A percentile compares a stretch with the other conserved stretches of the same genome.
Evolutionary conservation across 2,329 filamentous ascomycete genomes (phyloP).

Genomic region (Fusarium sp.): DNA sequence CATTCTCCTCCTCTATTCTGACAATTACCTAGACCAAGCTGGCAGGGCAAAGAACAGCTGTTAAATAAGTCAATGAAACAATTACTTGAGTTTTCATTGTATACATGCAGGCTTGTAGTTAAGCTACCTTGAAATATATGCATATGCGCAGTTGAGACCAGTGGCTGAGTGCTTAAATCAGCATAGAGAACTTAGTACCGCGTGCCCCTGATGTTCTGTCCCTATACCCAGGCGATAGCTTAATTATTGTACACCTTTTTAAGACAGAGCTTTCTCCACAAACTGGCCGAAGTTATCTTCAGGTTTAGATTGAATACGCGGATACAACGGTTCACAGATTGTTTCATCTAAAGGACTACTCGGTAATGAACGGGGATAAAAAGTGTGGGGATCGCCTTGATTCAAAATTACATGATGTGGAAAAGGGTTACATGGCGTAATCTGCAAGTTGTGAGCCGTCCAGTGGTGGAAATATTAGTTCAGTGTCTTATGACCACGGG

Average conservation of each 20-base stretch:
- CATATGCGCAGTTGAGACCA: too few relatives aligned
- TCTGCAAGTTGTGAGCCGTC: not conserved
- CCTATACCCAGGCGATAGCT: too few relatives aligned
- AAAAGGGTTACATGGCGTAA: not conserved
- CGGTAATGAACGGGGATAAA: not conserved
- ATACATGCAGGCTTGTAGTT: too few relatives aligned
- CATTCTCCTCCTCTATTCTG: not conserved
- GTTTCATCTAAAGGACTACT: not conserved
- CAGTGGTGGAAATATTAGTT: not conserved
- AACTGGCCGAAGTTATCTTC: too few relatives aligned
- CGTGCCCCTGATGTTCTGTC: too few relatives aligned
- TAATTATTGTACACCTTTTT: accelerated
- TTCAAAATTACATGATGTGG: not conserved
- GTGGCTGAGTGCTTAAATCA: too few relatives aligned
- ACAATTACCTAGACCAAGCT: accelerated
- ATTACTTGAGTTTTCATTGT: too few relatives aligned
- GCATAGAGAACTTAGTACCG: too few relatives aligned
- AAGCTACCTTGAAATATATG: too few relatives aligned
- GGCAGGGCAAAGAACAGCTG: accelerated
- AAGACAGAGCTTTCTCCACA: not conserved
- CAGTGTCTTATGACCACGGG: not conserved
- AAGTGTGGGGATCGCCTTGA: not conserved
- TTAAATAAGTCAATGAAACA: too few relatives aligned
- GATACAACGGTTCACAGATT: not conserved
- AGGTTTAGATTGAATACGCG: too few relatives aligned